These are phyloP conservation scores for Pleurostoma richardsiae DNA, from an alignment of 2,329 filamentous ascomycete genomes.

Conservation along the genomic window DNA sequence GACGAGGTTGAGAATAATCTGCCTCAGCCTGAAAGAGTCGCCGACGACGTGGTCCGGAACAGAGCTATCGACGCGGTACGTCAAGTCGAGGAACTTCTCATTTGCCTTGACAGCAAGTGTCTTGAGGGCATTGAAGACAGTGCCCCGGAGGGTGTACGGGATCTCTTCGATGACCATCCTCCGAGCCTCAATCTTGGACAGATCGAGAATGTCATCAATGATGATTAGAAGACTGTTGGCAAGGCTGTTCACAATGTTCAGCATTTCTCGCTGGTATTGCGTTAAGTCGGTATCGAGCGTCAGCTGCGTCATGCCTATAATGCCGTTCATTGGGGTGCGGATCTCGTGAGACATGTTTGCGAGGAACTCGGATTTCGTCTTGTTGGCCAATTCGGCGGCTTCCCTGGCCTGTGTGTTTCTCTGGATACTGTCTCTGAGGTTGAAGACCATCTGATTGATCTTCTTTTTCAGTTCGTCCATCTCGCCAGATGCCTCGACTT, in stretches of 20 bases:
- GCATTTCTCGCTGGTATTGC: slow-evolving; percentile 93
- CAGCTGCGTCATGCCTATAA: slow-evolving; percentile 96
- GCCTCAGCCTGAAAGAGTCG: slow-evolving; percentile 90
- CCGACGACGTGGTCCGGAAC: slow-evolving; percentile 94
- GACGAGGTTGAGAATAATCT: slow-evolving; percentile 95
- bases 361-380: slow-evolving; percentile 96
- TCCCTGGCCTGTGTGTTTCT: slow-evolving; percentile 94
- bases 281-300: slow-evolving; percentile 93
- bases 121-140: slow-evolving; percentile 95
- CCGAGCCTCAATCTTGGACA: slow-evolving; percentile 85
- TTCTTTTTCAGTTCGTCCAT: slow-evolving; percentile 99
- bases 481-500: slow-evolving; percentile 93
- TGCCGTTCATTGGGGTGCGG: slow-evolving; percentile 93
- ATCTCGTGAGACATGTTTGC: slow-evolving; percentile 99
- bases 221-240: slow-evolving; percentile 96
- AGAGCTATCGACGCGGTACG: slow-evolving; percentile 87
- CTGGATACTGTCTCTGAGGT: slow-evolving; percentile 91
- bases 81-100: slow-evolving; percentile 88
- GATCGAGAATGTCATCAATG: slow-evolving; percentile 77
- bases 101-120: slow-evolving; percentile 96
- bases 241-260: slow-evolving; percentile 95
- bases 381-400: slow-evolving; percentile 92
- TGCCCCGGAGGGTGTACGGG: slow-evolving; percentile 88
- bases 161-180: slow-evolving; percentile 99
- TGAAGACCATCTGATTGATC: slow-evolving; percentile 99